Conservation (phyloP, 2,329 filamentous ascomycete species). For the Exophiala lecanii-corni region DNA sequence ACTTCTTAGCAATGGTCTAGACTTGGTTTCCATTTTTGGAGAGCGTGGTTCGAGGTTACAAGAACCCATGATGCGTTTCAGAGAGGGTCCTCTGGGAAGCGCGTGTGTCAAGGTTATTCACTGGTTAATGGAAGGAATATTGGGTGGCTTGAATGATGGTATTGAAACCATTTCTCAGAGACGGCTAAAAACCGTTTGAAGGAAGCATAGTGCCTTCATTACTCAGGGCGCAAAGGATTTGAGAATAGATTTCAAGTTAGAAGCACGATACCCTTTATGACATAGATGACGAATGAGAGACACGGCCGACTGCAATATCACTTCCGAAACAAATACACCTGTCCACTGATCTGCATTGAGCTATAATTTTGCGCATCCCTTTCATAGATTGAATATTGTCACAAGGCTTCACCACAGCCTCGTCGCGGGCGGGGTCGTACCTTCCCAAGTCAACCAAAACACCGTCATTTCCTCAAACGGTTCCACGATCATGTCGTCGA, state of each 20-base stretch:
- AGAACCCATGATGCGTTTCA: slow-evolving; percentile 54
- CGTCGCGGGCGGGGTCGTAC: slow-evolving; percentile 1
- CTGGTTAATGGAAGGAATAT: slow-evolving; percentile 61
- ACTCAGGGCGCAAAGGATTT: too few species aligned
- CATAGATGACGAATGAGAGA: too few species aligned
- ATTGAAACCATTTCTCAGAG: slow-evolving; percentile 16
- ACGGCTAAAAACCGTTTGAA: slow-evolving; percentile 47
- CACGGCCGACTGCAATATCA: too few species aligned
- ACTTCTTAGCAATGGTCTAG: slow-evolving; percentile 49
- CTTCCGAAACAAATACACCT: too few species aligned
- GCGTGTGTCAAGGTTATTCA: slow-evolving; percentile 51
- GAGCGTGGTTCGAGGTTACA: slow-evolving; percentile 50
- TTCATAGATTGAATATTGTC: too few species aligned
- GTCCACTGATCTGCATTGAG: too few species aligned
- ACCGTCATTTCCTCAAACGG: slow-evolving; percentile 6
- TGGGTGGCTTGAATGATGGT: slow-evolving; percentile 64
- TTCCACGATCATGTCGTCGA: slow-evolving; percentile 10
- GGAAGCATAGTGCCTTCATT: too few species aligned
- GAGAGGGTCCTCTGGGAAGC: slow-evolving; percentile 61
- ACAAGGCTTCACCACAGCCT: neutral
- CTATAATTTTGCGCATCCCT: too few species aligned
- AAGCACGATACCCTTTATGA: too few species aligned
- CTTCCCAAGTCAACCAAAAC: neutral
- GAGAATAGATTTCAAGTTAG: too few species aligned
- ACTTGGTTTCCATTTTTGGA: slow-evolving; percentile 51